Evolutionary conservation across 2,329 filamentous ascomycete species (phyloP).

Genomic region (Didymella sp.): DNA sequence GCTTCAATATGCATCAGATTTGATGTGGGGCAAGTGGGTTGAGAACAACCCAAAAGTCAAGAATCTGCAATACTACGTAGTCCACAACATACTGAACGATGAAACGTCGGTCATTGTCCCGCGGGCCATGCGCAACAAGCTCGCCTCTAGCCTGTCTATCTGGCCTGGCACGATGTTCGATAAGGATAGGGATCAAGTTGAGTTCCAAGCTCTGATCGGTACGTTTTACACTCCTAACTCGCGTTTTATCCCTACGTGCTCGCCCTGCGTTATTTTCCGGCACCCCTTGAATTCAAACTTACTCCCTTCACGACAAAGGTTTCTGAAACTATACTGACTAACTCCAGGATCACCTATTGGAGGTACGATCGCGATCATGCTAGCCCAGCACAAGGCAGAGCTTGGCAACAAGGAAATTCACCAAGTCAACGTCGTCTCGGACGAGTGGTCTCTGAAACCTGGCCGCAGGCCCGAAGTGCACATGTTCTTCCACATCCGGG

Average conservation of each 20-base stretch:
- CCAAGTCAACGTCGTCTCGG: slow-evolving; percentile 21
- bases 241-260: no score
- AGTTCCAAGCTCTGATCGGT: slow-evolving; percentile 32
- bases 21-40: slow-evolving; percentile 35
- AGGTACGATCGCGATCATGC: slow-evolving; percentile 23
- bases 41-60: slow-evolving; percentile 24
- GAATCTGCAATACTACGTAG: slow-evolving; percentile 29
- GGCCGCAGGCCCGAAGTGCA: slow-evolving; percentile 9
- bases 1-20: slow-evolving; percentile 24
- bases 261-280: no score
- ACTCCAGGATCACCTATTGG: slow-evolving; percentile 29
- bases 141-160: neutral
- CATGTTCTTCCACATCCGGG: slow-evolving; percentile 26
- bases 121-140: slow-evolving; percentile 23
- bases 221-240: no score
- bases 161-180: slow-evolving; percentile 33
- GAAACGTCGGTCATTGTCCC: slow-evolving; percentile 23
- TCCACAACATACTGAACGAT: slow-evolving; percentile 23
- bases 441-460: neutral
- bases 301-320: no score
- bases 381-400: slow-evolving; percentile 26
- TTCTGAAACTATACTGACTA: neutral
- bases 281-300: no score
- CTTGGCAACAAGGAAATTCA: slow-evolving; percentile 29
- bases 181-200: slow-evolving; percentile 19